A percentile compares a stretch with the other conserved stretches of the same genome.
Conservation (phyloP, 2,329 filamentous ascomycete species). For the Fusarium verrucosum region DNA sequence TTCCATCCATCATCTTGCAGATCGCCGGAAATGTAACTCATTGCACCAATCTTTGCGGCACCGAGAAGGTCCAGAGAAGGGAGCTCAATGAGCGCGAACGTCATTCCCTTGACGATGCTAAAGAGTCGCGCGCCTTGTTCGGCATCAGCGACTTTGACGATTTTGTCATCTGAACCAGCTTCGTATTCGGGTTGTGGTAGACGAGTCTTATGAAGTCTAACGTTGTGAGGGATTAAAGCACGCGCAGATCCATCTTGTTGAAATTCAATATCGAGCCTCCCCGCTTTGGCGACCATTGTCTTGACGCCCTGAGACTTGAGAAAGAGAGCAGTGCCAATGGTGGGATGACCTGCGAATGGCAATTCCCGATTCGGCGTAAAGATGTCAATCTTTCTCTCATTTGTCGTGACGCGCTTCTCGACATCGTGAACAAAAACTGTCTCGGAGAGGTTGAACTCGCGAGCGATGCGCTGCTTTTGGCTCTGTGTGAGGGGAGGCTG, state of each 20-base stretch:
- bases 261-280: slow-evolving; percentile 58
- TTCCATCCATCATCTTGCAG: slow-evolving; percentile 64
- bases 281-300: slow-evolving; percentile 63
- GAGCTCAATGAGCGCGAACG: slow-evolving; percentile 71
- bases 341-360: slow-evolving; percentile 70
- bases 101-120: slow-evolving; percentile 77
- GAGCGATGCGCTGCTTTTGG: slow-evolving; percentile 66
- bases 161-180: slow-evolving; percentile 29
- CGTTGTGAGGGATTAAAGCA: slow-evolving; percentile 72
- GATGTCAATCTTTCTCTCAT: slow-evolving; percentile 61
- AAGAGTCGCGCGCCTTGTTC: slow-evolving; percentile 58
- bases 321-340: slow-evolving; percentile 64
- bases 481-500: slow-evolving; percentile 50
- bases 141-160: slow-evolving; percentile 40
- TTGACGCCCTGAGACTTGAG: slow-evolving; percentile 52
- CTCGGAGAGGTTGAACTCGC: slow-evolving; percentile 71
- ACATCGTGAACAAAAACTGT: slow-evolving; percentile 68
- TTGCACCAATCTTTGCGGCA: slow-evolving; percentile 47
- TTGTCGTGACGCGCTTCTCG: slow-evolving; percentile 39
- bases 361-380: slow-evolving; percentile 65
- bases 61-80: slow-evolving; percentile 67
- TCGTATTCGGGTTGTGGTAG: slow-evolving; percentile 43
- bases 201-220: slow-evolving; percentile 64
- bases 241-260: slow-evolving; percentile 56
- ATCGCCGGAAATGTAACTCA: slow-evolving; percentile 46